Percentiles rank a stretch among this genome's conserved stretches.
Conservation (phyloP, 352 stramenopile species). For the Globisporangium barbulae region DNA sequence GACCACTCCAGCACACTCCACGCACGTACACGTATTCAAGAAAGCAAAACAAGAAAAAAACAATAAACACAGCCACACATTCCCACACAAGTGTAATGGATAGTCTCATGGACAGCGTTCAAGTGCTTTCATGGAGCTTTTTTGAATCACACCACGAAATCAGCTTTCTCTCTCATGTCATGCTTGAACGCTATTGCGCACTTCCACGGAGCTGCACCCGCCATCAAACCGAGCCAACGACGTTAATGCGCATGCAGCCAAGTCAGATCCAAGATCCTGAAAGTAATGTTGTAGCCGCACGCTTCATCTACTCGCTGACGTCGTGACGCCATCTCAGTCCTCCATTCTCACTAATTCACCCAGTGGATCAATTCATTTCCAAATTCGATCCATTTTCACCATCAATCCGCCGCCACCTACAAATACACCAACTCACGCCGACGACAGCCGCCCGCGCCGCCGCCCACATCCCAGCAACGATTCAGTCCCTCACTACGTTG, state of each 20-base stretch:
- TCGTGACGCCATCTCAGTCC: not conserved
- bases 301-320: not conserved
- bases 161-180: not conserved
- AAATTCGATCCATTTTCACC: not conserved
- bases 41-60: not conserved
- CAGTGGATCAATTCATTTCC: not conserved
- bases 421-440: not conserved
- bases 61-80: not conserved
- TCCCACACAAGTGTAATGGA: not conserved
- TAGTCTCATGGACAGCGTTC: not conserved
- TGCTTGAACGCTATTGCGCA: not conserved
- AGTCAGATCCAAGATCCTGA: too few species aligned
- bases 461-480: constrained; percentile 3
- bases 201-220: not conserved
- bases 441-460: not conserved
- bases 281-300: not conserved
- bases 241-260: too few species aligned
- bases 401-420: constrained; percentile 1
- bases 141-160: not conserved
- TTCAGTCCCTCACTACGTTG: constrained; percentile 2
- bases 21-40: constrained; percentile 4
- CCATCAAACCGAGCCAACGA: too few species aligned
- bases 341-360: constrained; percentile 1
- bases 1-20: not conserved
- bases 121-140: not conserved